phyloP scores from a whole-genome alignment of 2,329 filamentous ascomycete species.

The Botrytis paeoniae region DNA sequence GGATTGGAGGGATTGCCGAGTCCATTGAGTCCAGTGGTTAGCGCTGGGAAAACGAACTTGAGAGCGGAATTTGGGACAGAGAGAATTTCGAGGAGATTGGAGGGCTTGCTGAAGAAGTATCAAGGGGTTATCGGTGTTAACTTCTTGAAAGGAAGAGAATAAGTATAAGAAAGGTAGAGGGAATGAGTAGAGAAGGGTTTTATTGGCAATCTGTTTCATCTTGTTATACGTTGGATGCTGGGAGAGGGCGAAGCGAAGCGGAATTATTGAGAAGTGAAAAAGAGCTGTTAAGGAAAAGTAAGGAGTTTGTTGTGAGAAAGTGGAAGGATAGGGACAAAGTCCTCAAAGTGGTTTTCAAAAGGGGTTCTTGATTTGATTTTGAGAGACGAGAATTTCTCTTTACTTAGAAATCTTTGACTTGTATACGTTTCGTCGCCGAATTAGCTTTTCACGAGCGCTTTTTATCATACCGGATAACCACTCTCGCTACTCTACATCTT shows the following conservation, averaged over 20 bases:
- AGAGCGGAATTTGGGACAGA: not conserved
- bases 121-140: not conserved
- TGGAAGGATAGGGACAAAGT: not conserved
- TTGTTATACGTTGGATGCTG: constrained; percentile 2
- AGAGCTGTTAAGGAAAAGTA: constrained; percentile 6
- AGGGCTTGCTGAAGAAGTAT: not conserved
- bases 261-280: constrained; percentile 8
- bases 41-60: not conserved
- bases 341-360: not conserved
- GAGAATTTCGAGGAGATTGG: not conserved
- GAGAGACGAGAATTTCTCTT: not conserved
- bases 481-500: not conserved
- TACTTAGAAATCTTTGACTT: not conserved
- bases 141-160: not conserved
- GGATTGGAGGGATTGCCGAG: not conserved
- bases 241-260: not conserved
- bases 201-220: constrained; percentile 11
- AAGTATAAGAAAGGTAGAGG: not conserved
- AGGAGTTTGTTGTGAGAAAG: constrained; percentile 5
- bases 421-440: not conserved
- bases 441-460: not conserved
- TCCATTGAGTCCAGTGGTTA: not conserved
- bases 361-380: not conserved
- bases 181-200: constrained; percentile 11
- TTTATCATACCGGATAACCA: not conserved